Percentiles rank a stretch among this genome's conserved stretches.
Evolutionary conservation across 2,329 filamentous ascomycete genomes (phyloP).

Genomic region (Endoconidiophora polonica): DNA sequence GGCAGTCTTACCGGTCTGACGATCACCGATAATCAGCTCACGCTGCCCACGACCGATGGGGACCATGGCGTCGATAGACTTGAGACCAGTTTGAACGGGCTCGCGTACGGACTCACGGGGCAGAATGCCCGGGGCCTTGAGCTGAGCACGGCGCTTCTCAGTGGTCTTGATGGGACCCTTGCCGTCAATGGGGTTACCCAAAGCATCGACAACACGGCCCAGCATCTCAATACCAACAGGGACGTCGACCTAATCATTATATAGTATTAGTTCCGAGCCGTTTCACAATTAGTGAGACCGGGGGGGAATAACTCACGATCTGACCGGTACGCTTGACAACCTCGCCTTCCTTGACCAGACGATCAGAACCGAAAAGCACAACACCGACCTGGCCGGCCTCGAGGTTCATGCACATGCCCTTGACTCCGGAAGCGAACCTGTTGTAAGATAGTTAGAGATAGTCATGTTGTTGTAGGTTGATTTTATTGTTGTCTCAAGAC

Average conservation of each 20-base stretch:
- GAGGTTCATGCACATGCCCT: constrained; percentile 99
- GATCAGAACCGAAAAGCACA: constrained; percentile 99
- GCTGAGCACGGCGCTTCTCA: constrained; percentile 87
- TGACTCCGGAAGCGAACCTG: constrained; percentile 98
- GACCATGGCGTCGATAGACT: constrained; percentile 99
- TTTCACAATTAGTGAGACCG: constrained; percentile 2
- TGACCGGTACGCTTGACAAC: constrained; percentile 98
- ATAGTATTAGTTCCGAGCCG: constrained; percentile 6
- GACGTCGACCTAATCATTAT: constrained; percentile 63
- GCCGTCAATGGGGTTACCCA: constrained; percentile 98
- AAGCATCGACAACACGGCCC: constrained; percentile 94
- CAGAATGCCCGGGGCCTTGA: constrained; percentile 97
- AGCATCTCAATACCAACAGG: constrained; percentile 86
- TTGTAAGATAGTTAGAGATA: neutral
- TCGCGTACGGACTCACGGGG: constrained; percentile 94
- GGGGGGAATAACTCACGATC: constrained; percentile 55
- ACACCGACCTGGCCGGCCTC: constrained; percentile 99
- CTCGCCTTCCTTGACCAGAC: constrained; percentile 98
- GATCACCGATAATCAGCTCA: constrained; percentile 99
- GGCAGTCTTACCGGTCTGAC: constrained; percentile 99
- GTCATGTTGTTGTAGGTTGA: no score
- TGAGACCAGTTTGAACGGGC: constrained; percentile 98
- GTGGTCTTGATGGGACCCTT: constrained; percentile 92
- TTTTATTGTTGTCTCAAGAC: constrained; percentile 26
- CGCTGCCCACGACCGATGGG: constrained; percentile 99